These are phyloP conservation scores for Plasmodium adleri DNA, from an alignment of 169 alveolate genomes.

Conservation along the genomic window DNA sequence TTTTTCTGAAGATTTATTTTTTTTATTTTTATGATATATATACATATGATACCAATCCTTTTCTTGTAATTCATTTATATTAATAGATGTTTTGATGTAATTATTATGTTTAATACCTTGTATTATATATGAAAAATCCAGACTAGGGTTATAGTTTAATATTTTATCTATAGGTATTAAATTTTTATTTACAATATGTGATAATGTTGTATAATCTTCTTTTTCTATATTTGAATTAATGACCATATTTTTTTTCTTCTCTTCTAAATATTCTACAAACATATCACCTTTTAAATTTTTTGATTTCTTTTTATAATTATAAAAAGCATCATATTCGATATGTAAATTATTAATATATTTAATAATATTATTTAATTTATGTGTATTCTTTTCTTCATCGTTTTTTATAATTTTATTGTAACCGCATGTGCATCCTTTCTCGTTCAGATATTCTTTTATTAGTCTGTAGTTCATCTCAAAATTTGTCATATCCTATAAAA, in stretches of 20 bases:
- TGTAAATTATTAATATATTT: conserved; percentile 52
- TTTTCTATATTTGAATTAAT: conserved; percentile 54
- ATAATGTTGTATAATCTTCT: conserved; percentile 61
- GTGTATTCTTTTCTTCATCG: not conserved
- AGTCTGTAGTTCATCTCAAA: conserved; percentile 32
- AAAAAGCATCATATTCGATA: conserved; percentile 66
- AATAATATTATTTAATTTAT: conserved; percentile 11
- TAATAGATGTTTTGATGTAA: conserved; percentile 29
- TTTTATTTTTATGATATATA: conserved; percentile 15
- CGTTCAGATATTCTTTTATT: conserved; percentile 35
- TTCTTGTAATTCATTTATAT: conserved; percentile 15
- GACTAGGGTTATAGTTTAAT: conserved; percentile 27
- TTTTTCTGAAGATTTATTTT: not conserved
- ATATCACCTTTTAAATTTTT: conserved; percentile 38
- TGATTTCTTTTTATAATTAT: conserved; percentile 56
- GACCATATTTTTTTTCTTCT: conserved; percentile 54
- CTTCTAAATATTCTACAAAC: conserved; percentile 47
- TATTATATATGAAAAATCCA: conserved; percentile 36
- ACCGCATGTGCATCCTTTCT: conserved; percentile 51
- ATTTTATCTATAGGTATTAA: conserved; percentile 46
- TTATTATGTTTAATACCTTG: conserved; percentile 48
- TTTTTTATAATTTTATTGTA: conserved; percentile 17
- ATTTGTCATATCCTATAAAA: conserved; percentile 33
- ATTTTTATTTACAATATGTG: conserved; percentile 35
- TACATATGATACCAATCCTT: conserved; percentile 47